A percentile compares a stretch with the other conserved stretches of the same genome.
These are phyloP conservation scores for Pholiota microspora DNA, from an alignment of 768 basidiomycete species.

Conservation along the genomic window DNA sequence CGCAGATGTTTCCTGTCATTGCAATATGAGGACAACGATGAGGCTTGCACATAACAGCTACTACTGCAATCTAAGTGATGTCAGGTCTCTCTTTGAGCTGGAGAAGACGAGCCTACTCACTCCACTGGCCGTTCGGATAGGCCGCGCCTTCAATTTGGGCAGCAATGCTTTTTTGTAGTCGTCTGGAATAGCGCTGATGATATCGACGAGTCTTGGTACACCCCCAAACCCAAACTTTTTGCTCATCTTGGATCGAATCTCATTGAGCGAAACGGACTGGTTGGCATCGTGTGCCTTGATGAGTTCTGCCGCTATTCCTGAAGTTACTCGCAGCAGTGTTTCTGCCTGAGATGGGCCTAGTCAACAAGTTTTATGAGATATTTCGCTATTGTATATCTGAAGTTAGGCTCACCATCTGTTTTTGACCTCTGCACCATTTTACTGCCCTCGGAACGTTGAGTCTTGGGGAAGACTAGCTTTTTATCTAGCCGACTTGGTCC, in stretches of 20 bases:
- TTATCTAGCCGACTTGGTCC: not conserved
- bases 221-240: slow-evolving; percentile 88
- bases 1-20: slow-evolving; percentile 99
- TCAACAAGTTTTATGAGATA: not conserved
- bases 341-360: slow-evolving; percentile 87
- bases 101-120: slow-evolving; percentile 42
- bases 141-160: slow-evolving; percentile 88
- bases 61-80: slow-evolving; percentile 81
- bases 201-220: slow-evolving; percentile 92
- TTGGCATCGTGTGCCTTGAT: slow-evolving; percentile 84
- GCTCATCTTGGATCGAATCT: slow-evolving; percentile 81
- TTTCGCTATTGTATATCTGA: not conserved
- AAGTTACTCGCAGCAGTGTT: slow-evolving; percentile 83
- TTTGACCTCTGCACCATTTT: slow-evolving; percentile 22
- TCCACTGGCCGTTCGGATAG: slow-evolving; percentile 95
- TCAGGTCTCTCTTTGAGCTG: not conserved
- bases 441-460: not conserved
- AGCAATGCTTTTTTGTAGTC: slow-evolving; percentile 92
- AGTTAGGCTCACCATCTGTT: slow-evolving; percentile 12
- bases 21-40: slow-evolving; percentile 99
- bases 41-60: slow-evolving; percentile 99
- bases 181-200: slow-evolving; percentile 97
- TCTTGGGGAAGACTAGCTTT: not conserved
- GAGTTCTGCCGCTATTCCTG: slow-evolving; percentile 92
- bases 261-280: slow-evolving; percentile 80